Evolutionary conservation across 2,329 filamentous ascomycete genomes (phyloP).

Genomic region (Phaeosphaeriaceae sp.): DNA sequence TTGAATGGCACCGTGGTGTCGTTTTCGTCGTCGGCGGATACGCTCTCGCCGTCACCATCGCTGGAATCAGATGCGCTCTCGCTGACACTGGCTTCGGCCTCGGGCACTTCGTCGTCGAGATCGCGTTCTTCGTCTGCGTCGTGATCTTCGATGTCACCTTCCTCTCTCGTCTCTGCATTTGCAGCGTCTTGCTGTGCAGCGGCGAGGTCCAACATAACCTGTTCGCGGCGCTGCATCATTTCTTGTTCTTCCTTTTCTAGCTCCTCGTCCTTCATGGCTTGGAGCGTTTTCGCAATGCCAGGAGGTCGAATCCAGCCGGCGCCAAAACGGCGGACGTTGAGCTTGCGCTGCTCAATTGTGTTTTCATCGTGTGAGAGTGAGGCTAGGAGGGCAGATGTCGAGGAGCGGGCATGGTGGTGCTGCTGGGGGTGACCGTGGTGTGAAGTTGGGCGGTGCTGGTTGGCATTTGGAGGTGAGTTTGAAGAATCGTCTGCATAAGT

Average conservation of each 20-base stretch:
- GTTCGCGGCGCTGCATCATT: slow-evolving; percentile 73
- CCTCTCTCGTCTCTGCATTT: slow-evolving; percentile 49
- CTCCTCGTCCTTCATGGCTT: slow-evolving; percentile 88
- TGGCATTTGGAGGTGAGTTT: slow-evolving; percentile 26
- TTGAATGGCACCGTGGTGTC: slow-evolving; percentile 58
- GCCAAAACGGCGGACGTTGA: slow-evolving; percentile 85
- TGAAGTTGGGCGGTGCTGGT: slow-evolving; percentile 25
- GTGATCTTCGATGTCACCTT: slow-evolving; percentile 48
- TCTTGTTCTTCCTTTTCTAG: slow-evolving; percentile 87
- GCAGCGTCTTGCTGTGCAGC: slow-evolving; percentile 57
- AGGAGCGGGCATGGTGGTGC: slow-evolving; percentile 46
- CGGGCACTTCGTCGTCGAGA: slow-evolving; percentile 50
- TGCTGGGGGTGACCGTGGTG: slow-evolving; percentile 22
- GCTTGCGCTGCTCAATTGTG: slow-evolving; percentile 75
- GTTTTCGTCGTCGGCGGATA: slow-evolving; percentile 53
- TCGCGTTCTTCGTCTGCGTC: slow-evolving; percentile 44
- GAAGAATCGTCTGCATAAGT: slow-evolving; percentile 23
- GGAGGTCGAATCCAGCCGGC: slow-evolving; percentile 89
- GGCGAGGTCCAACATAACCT: slow-evolving; percentile 74
- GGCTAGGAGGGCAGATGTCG: slow-evolving; percentile 66
- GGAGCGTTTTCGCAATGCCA: slow-evolving; percentile 85
- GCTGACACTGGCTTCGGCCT: slow-evolving; percentile 40
- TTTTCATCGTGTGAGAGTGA: slow-evolving; percentile 78
- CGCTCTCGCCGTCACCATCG: slow-evolving; percentile 28
- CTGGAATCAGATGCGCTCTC: slow-evolving; percentile 45